A percentile compares a stretch with the other conserved stretches of the same genome.
phyloP scores from a whole-genome alignment of 176 grass and related monocot genomes.

The Rhynchospora pubera region DNA sequence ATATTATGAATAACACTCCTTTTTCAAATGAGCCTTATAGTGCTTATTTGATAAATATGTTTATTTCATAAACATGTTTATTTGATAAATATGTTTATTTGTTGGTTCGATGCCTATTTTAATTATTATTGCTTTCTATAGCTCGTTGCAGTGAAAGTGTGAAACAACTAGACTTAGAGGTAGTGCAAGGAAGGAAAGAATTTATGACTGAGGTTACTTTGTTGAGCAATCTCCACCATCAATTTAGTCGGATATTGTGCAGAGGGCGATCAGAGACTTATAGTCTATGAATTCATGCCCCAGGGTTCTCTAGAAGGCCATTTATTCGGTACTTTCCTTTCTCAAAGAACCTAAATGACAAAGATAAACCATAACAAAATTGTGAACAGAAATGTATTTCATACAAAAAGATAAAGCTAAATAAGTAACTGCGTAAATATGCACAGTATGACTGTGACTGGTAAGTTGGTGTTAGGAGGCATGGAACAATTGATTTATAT shows the following conservation, averaged over 20 bases:
- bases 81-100: not conserved
- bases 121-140: constrained; percentile 2
- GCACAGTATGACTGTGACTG: not conserved
- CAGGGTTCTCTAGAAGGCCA: constrained; percentile 64
- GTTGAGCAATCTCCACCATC: constrained; percentile 82
- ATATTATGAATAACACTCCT: too few relatives aligned
- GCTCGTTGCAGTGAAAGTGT: constrained; percentile 63
- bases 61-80: too few relatives aligned
- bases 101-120: not conserved
- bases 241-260: constrained; percentile 83
- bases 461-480: not conserved
- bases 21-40: too few relatives aligned
- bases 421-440: not conserved
- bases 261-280: constrained; percentile 83
- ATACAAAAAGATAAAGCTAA: not conserved
- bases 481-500: not conserved
- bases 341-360: not conserved
- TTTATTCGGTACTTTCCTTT: constrained; percentile 41
- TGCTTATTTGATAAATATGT: too few relatives aligned
- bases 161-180: constrained; percentile 95
- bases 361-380: too few relatives aligned
- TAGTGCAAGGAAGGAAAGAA: constrained; percentile 65
- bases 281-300: constrained; percentile 77
- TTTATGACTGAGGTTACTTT: constrained; percentile 69
- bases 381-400: not conserved